Evolutionary conservation across 129 eudicot genomes (phyloP).

Genomic region (Mikania micrantha): DNA sequence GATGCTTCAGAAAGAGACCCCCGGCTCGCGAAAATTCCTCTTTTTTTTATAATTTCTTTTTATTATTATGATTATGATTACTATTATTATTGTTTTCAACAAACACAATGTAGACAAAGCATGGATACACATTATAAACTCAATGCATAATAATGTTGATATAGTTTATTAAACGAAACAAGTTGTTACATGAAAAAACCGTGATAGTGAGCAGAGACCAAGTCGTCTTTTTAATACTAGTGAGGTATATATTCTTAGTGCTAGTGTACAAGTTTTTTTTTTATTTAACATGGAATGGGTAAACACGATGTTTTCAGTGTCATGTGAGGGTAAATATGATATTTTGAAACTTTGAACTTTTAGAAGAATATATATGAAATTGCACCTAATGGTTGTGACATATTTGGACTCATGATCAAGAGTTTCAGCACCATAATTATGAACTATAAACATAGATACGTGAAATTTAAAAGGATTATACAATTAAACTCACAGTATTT

Average conservation of each 20-base stretch:
- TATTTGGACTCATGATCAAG: background rate
- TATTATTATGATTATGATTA: no score
- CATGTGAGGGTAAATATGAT: background rate
- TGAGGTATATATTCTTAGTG: no score
- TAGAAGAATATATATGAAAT: background rate
- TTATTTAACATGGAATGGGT: background rate
- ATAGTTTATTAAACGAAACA: background rate
- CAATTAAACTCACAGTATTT: slow-evolving; percentile 58
- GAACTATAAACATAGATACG: background rate
- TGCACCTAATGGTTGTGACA: background rate
- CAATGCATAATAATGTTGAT: background rate
- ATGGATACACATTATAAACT: no score
- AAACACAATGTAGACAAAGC: no score
- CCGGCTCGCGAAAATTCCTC: no score
- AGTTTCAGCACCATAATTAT: background rate
- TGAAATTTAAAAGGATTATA: background rate
- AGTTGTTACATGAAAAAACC: background rate
- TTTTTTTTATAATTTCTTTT: no score
- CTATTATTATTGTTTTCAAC: no score
- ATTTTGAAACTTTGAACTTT: background rate
- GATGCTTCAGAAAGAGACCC: no score
- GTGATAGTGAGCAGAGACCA: no score
- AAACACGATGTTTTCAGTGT: background rate
- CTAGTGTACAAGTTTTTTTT: background rate
- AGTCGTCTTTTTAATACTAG: no score